Base-by-base conservation (phyloP, 441 rosid species). In the Erodium chrysanthum region DNA sequence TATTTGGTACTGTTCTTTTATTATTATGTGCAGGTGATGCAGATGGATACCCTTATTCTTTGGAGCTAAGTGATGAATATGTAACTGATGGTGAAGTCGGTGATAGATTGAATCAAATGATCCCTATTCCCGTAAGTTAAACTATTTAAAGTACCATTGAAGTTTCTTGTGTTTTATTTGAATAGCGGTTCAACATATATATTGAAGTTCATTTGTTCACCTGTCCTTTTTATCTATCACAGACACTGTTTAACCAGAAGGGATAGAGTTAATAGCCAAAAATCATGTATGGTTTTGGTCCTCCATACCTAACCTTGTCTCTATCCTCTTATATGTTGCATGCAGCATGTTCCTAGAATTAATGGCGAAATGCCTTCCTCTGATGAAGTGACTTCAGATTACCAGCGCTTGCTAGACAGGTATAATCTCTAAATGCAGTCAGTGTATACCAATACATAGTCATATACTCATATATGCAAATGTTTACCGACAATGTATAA, bases 361-460 rank as follows among this genome's bases (percentile, higher is more conserved):
- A 88, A 88, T 64, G 89, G 93, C 20, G 89, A 88, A 62, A 88
- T 84, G 77, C 93, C 93, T 69, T 85, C 93, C 3, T 71, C 73
- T 65, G 88, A 86, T 70, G 93, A 86, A 78, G 93, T 83, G 58
- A 77, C 83, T 79, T 83, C 93, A 68, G 93, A 86, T 82, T 89
- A 88, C 74, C 89, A 86, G 74, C 81, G 93, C 74, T 76, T 88
- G 74, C 76, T 74, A 17, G 75, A 76, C 73, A 84, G 91, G 93
- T 86, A 66, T 66, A 42, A 42, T 54, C 25, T 69, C 1, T 17
- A 59, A 14, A 60, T 44, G 11, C 29, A 58, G 31, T 58, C 23
- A 1, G 18, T 23, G 5, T 22, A 5, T 33, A 33, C 0, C 40
- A 33, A 33, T 33, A 33, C 40, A 33, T 5, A 33, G 0, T 33